phyloP scores from a whole-genome alignment of 495 filamentous ascomycete species.

The Bathelium albidoporum region DNA sequence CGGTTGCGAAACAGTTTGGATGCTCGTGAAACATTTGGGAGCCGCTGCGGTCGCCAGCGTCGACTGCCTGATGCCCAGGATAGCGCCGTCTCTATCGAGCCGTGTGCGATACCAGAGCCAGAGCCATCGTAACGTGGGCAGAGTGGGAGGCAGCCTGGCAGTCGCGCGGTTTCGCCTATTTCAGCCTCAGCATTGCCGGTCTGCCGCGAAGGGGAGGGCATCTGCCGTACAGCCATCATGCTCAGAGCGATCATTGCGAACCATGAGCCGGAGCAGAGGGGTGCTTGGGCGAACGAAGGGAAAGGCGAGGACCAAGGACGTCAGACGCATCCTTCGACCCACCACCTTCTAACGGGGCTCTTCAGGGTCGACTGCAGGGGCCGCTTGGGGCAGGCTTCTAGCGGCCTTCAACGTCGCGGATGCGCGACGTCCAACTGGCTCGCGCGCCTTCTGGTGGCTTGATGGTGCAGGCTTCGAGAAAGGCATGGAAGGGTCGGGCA shows the following conservation, averaged over 20 bases:
- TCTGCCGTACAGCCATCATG: no score
- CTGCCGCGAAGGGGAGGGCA: neutral
- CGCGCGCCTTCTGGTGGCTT: neutral
- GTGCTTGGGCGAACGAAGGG: no score
- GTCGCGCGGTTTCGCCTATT: neutral
- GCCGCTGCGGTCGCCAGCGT: neutral
- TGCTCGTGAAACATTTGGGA: neutral
- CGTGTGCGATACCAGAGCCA: neutral
- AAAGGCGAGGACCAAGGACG: neutral
- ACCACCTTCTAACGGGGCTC: no score
- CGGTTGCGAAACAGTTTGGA: neutral
- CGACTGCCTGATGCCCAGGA: no score
- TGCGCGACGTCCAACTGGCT: neutral
- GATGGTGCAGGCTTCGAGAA: constrained; percentile 2
- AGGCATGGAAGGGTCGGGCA: neutral
- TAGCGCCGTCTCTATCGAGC: no score
- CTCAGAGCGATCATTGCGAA: neutral
- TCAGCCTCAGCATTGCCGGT: neutral
- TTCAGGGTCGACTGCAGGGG: neutral
- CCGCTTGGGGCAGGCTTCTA: neutral
- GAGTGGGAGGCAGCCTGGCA: no score
- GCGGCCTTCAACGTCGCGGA: neutral
- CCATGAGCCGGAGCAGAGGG: neutral
- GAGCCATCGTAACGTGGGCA: neutral
- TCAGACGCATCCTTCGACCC: neutral